These are phyloP conservation scores for Coemansia sp. DNA, from an alignment of 192 early-diverging fungal genomes.

Conservation along the genomic window DNA sequence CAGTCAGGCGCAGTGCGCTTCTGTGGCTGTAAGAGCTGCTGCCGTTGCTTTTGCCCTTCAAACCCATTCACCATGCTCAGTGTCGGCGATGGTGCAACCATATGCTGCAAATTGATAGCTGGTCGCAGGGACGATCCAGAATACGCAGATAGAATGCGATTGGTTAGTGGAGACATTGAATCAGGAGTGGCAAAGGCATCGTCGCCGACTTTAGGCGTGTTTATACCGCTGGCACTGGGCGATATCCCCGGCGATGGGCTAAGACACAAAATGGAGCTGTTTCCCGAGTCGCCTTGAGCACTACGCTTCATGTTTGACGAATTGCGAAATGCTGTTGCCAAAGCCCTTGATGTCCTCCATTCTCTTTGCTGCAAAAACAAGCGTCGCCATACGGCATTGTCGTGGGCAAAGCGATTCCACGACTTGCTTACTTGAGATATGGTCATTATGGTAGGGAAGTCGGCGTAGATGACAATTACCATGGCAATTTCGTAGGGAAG, in stretches of 20 bases:
- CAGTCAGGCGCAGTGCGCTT: slow-evolving; percentile 54
- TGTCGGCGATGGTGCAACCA: slow-evolving; percentile 45
- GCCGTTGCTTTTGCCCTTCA: background rate
- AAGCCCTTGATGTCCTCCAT: slow-evolving; percentile 51
- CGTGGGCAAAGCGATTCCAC: slow-evolving; percentile 64
- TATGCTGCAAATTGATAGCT: slow-evolving; percentile 46
- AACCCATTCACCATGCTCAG: slow-evolving; percentile 10
- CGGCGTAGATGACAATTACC: slow-evolving; percentile 63
- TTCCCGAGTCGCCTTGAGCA: background rate
- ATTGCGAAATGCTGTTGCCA: slow-evolving; percentile 18
- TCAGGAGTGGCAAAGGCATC: slow-evolving; percentile 2
- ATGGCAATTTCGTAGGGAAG: slow-evolving; percentile 75
- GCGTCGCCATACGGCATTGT: slow-evolving; percentile 73
- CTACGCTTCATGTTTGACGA: background rate
- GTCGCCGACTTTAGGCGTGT: slow-evolving; percentile 32
- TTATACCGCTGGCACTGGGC: slow-evolving; percentile 25
- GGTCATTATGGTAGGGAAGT: slow-evolving; percentile 60
- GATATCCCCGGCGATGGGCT: slow-evolving; percentile 9
- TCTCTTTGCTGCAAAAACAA: slow-evolving; percentile 58
- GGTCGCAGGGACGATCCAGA: slow-evolving; percentile 41
- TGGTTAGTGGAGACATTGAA: slow-evolving; percentile 2
- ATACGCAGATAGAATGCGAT: slow-evolving; percentile 30
- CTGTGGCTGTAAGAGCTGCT: slow-evolving; percentile 3
- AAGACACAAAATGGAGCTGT: background rate
- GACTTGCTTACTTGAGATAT: slow-evolving; percentile 62